Evolutionary conservation across 139 green algal genomes (phyloP).

Genomic region (Chlamydomonas incerta): DNA sequence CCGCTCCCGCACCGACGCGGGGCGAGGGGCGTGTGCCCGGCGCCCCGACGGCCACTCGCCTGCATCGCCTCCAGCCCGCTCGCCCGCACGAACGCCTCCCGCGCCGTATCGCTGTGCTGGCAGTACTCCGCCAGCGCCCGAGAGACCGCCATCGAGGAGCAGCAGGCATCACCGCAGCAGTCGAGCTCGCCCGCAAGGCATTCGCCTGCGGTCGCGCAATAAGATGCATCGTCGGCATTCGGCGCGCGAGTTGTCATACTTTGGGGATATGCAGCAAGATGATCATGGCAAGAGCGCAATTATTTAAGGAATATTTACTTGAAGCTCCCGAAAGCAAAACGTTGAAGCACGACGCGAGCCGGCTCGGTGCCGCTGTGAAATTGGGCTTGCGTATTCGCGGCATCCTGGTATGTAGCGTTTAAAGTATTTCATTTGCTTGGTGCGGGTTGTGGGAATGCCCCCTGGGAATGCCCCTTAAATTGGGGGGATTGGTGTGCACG

Average conservation of each 20-base stretch:
- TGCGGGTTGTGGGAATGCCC: too few relatives aligned
- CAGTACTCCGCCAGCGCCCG: conserved; percentile 27
- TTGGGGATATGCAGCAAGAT: too few relatives aligned
- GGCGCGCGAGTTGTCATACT: too few relatives aligned
- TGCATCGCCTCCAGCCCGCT: conserved; percentile 28
- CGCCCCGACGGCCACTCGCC: too few relatives aligned
- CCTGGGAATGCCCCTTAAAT: too few relatives aligned
- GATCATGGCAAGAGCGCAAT: too few relatives aligned
- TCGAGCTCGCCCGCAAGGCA: conserved; percentile 32
- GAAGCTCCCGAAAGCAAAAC: conserved; percentile 1
- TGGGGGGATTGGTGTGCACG: too few relatives aligned
- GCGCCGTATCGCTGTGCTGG: conserved; percentile 15
- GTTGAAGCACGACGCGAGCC: background rate
- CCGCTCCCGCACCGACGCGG: too few relatives aligned
- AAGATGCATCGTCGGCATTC: too few relatives aligned
- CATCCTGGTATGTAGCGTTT: background rate
- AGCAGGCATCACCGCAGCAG: conserved; percentile 38
- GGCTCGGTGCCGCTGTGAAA: background rate
- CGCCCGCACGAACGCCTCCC: conserved; percentile 4
- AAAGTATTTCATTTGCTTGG: background rate
- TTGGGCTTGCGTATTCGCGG: conserved; percentile 27
- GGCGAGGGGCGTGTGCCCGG: too few relatives aligned
- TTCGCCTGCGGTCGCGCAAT: conserved; percentile 26
- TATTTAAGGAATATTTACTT: background rate
- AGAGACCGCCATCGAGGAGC: conserved; percentile 1